phyloP scores from a whole-genome alignment of 2,329 filamentous ascomycete genomes.

The Aspergillus clavatus region DNA sequence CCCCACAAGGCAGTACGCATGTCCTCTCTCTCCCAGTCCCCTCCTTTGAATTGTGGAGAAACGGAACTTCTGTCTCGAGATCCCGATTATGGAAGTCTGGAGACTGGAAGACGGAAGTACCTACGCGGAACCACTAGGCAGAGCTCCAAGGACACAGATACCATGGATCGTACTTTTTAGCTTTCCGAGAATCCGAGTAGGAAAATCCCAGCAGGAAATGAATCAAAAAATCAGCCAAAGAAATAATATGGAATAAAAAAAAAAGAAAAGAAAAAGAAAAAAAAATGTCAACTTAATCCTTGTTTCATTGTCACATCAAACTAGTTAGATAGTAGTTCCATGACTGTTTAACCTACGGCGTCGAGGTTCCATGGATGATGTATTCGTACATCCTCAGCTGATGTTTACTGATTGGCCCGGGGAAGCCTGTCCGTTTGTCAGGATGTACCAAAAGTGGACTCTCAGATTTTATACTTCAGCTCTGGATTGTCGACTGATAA shows the following conservation, averaged over 20 bases:
- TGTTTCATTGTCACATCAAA: conserved; percentile 1
- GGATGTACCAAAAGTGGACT: conserved; percentile 1
- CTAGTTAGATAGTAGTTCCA: not conserved
- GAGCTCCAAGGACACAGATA: not conserved
- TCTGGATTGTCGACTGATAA: not conserved
- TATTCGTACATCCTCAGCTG: not conserved
- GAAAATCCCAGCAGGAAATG: too few relatives aligned
- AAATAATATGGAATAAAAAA: too few relatives aligned
- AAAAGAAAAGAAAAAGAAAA: too few relatives aligned
- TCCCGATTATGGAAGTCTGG: too few relatives aligned
- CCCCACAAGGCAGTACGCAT: not conserved
- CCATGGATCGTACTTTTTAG: not conserved
- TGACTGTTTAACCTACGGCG: too few relatives aligned
- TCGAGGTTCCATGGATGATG: not conserved
- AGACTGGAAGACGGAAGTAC: too few relatives aligned
- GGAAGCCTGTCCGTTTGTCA: conserved; percentile 6
- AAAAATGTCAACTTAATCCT: too few relatives aligned
- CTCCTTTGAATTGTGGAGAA: not conserved
- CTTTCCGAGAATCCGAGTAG: too few relatives aligned
- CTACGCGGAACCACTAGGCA: too few relatives aligned
- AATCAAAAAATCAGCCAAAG: too few relatives aligned
- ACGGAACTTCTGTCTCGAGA: not conserved
- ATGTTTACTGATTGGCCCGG: conserved; percentile 10
- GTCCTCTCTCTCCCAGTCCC: not conserved
- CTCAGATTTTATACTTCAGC: not conserved